Evolutionary conservation across 1,284 basidiomycete genomes (phyloP), one percentile per base, ranked within the genome.

Genomic region (Leccinum griseonigrum): DNA sequence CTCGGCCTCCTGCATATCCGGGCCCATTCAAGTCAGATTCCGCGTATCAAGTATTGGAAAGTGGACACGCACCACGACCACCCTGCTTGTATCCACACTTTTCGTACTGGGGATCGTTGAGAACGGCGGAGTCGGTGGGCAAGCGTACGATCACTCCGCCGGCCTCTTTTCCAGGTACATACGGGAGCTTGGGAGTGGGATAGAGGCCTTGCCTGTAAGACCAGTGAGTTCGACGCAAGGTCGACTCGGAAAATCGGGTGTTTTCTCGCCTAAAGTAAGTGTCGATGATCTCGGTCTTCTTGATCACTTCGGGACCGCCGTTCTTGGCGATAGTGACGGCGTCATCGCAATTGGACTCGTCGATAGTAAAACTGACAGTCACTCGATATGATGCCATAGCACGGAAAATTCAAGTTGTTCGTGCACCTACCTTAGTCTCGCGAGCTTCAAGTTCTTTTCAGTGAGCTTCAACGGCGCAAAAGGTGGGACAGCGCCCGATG

Each of bases 401-500:
- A 32, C 59, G 5, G 7, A 46, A 29, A 58, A n/a, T 3, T 32
- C 63, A 48, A 13, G 11, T 48, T 18, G 56, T 8, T 78, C n/a
- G 14, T 48, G 26, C 6, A 60, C 87, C 66, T 70, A 92, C 91
- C 83, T 85, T 38, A 92, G 92, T 29, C 92, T 85, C 53, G 87
- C 75, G 36, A 95, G 78, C 65, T 90, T 93, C 67, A 96, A 73
- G 68, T 96, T 96, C 81, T 97, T 98, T 64, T 87, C 81, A 0
- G 82, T 80, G 26, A 98, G 84, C 70, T 87, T 90, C 60, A 94
- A 78, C 0, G 90, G 83, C 1, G 88, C 75, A 70, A 97, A 88
- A 0, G 92, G 87, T 36, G 83, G 81, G 3, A 90, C 85, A 10
- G 90, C 76, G 2, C 95, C 96, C 11, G 92, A 95, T 0, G 97